Evolutionary conservation across 208 protist species (phyloP), one percentile per base, ranked within the genome.

Genomic region (Leishmania gerbilli): DNA sequence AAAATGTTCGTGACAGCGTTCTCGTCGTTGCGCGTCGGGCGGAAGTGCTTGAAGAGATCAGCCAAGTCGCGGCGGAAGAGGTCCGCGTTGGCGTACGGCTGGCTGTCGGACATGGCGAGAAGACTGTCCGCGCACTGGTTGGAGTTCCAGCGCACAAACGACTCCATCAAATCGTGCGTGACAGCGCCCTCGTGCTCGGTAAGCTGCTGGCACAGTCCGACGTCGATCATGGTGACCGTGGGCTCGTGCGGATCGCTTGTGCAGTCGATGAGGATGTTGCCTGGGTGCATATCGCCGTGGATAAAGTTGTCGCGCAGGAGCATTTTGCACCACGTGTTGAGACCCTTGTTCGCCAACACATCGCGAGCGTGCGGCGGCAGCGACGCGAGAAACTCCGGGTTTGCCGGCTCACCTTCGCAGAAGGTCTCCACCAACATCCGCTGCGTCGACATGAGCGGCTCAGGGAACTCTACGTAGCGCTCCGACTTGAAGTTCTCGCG

Each of bases 301-400:
- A 97, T 94, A 81, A 97, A 98, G 88, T 97, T 96, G 80, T 98
- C 96, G 42, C 90, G 92, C 64, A 98, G 85, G 17, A 98, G 80
- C 94, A 98, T 97, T 83, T 98, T 93, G 83, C 93, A 97, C 92
- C 94, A 98, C 64, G 95, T 90, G 86, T 98, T 97, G 42, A 98
- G 89, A n/a, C 95, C 95, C 71, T 95, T 96, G 58, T 88, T 87
- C 7, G 95, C 95, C 21, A 98, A 82, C 76, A 91, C 90, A 40
- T 95, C 92, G 21, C 95, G 91, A 17, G 93, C 90, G 83, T 97
- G 91, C 45, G 83, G 42, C 21, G 92, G 92, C 34, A 97, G 90
- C 8, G 90, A 89, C 24, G 86, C 89, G 13, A 98, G 87, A 77
- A 95, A 97, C 80, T 98, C 94, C 3, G 89, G 88, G 71, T 87